phyloP scores from a whole-genome alignment of 75 land plant species.

The Chamaecyparis obtusa region DNA sequence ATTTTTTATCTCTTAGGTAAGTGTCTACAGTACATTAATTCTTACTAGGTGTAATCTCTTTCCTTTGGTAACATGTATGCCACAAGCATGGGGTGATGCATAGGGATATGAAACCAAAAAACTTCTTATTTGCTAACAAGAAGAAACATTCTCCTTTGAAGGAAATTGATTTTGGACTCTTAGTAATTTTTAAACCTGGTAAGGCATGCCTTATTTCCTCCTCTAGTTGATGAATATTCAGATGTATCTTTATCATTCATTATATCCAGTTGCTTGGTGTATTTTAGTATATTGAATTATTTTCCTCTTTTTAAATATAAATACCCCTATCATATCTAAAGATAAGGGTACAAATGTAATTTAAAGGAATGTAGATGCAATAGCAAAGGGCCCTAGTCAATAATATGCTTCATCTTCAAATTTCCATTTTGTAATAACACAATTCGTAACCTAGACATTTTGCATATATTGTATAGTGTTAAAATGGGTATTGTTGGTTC shows the following conservation, averaged over 20 bases:
- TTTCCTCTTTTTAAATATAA: too few species aligned
- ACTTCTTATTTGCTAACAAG: conserved; percentile 56
- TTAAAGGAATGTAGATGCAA: too few species aligned
- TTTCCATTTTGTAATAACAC: too few species aligned
- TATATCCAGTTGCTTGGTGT: neutral
- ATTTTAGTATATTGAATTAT: neutral
- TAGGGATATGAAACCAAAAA: conserved; percentile 72
- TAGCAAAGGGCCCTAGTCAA: too few species aligned
- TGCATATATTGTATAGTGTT: too few species aligned
- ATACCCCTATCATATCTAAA: too few species aligned
- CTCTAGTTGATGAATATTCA: neutral
- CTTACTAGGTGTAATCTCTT: neutral
- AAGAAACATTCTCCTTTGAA: conserved; percentile 49
- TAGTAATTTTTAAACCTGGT: conserved; percentile 65
- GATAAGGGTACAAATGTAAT: too few species aligned
- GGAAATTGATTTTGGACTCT: conserved; percentile 76
- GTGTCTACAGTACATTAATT: neutral
- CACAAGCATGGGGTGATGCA: conserved; percentile 80
- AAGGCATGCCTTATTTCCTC: neutral
- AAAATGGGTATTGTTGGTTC: too few species aligned
- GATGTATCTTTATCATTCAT: neutral
- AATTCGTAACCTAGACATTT: too few species aligned
- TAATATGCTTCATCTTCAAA: too few species aligned
- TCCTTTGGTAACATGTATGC: conserved; percentile 38
- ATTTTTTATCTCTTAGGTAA: neutral